These are phyloP conservation scores for Fomitopsis pulvina DNA, from an alignment of 768 basidiomycete species.

Conservation along the genomic window DNA sequence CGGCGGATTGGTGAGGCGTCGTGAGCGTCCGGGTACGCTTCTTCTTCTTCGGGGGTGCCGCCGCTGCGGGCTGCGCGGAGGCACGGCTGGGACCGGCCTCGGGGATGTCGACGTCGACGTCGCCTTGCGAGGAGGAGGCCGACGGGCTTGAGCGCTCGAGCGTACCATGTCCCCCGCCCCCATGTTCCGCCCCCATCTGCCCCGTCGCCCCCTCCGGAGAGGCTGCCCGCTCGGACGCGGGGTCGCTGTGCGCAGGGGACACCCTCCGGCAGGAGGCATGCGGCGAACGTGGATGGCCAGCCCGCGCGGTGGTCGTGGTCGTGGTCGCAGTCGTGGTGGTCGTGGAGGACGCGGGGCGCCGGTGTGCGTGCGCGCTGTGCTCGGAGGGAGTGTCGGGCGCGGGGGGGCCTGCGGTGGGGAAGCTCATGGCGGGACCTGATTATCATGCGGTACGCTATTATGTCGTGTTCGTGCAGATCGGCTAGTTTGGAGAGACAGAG, in stretches of 20 bases:
- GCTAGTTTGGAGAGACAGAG: too few relatives aligned
- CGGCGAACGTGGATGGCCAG: constrained; percentile 11
- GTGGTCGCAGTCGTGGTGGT: too few relatives aligned
- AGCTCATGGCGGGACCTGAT: constrained; percentile 4
- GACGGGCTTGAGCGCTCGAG: constrained; percentile 23
- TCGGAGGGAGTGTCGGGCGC: constrained; percentile 12
- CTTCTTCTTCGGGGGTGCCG: constrained; percentile 63
- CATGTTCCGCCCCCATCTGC: constrained; percentile 1
- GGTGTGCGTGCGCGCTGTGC: too few relatives aligned
- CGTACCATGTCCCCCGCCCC: not conserved
- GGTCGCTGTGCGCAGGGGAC: constrained; percentile 6
- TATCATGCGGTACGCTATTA: constrained; percentile 14
- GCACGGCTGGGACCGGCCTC: constrained; percentile 38
- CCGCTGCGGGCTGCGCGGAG: constrained; percentile 22
- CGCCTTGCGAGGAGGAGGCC: constrained; percentile 25
- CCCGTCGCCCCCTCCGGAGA: not conserved
- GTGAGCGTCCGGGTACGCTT: constrained; percentile 81
- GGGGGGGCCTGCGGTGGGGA: constrained; percentile 3
- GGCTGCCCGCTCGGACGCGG: not conserved
- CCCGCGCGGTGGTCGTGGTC: constrained; percentile 8
- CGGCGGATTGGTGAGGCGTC: constrained; percentile 83
- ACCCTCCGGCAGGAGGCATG: constrained; percentile 8
- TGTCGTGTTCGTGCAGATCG: constrained; percentile 10
- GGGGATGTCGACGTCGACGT: constrained; percentile 53
- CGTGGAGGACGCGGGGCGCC: too few relatives aligned